Percentiles rank a stretch among this genome's conserved stretches.
Evolutionary conservation across 768 basidiomycete genomes (phyloP).

Genomic region (Gymnopilus dilepis): DNA sequence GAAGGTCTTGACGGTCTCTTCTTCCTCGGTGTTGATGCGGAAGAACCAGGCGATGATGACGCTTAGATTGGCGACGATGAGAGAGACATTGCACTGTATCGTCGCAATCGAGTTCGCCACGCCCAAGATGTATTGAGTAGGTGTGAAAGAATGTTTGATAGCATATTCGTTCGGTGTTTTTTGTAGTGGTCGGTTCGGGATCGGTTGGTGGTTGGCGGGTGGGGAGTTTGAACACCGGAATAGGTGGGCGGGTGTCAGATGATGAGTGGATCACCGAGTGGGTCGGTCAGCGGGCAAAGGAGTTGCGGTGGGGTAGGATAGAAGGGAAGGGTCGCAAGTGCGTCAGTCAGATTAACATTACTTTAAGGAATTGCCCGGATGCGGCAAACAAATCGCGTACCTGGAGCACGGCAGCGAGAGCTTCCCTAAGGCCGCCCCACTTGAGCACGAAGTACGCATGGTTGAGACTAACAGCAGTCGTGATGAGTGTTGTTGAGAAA

Average conservation of each 20-base stretch:
- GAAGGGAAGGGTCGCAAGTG: not conserved
- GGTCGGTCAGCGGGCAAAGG: not conserved
- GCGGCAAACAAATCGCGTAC: conserved; percentile 26
- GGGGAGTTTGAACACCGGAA: not conserved
- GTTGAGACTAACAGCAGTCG: conserved; percentile 40
- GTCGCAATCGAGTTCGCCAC: too few species aligned
- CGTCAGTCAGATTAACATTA: not conserved
- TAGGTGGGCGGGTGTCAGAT: not conserved
- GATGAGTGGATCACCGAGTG: conserved; percentile 1
- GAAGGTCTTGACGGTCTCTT: conserved; percentile 9
- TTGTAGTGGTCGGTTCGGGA: too few species aligned
- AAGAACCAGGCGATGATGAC: conserved; percentile 42
- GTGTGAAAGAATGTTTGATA: too few species aligned
- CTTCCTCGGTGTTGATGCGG: conserved; percentile 26
- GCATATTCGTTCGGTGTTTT: too few species aligned
- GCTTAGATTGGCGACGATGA: conserved; percentile 48
- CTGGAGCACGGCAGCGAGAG: conserved; percentile 40
- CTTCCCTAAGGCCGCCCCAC: conserved; percentile 27
- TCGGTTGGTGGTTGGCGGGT: not conserved
- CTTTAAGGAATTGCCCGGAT: not conserved
- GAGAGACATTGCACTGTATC: conserved; percentile 38
- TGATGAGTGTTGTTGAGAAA: conserved; percentile 48
- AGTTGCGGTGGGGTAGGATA: not conserved
- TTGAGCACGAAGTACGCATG: conserved; percentile 40
- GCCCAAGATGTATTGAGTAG: too few species aligned